Conservation (phyloP, 1,284 basidiomycete species). For the Xerocomus nothofagi region DNA sequence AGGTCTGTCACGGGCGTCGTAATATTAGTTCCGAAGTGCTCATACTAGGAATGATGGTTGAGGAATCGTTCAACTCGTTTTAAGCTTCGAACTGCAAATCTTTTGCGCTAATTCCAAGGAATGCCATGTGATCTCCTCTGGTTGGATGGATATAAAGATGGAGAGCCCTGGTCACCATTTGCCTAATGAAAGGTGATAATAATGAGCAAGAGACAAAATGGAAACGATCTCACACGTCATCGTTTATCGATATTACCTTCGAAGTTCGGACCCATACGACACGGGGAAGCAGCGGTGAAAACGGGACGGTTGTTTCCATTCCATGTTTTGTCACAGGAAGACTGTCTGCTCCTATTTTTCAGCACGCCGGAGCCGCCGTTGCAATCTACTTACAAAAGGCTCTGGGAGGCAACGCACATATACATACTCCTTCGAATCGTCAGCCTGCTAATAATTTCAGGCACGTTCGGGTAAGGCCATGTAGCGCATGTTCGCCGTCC, state of each 20-base stretch:
- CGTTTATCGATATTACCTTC: slow-evolving; percentile 1
- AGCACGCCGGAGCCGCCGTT: not conserved
- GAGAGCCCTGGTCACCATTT: not conserved
- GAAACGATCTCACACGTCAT: slow-evolving; percentile 3
- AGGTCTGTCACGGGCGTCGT: not conserved
- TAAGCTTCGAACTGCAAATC: not conserved
- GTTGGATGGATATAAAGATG: not conserved
- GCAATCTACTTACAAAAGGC: not conserved
- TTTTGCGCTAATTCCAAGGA: not conserved
- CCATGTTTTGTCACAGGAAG: not conserved
- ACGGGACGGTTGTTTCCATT: not conserved
- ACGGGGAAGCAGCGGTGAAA: not conserved
- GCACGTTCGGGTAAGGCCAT: not conserved
- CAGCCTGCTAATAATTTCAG: not conserved
- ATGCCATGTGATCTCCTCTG: not conserved
- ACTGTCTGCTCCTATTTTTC: not conserved
- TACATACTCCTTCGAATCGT: not conserved
- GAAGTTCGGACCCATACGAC: not conserved
- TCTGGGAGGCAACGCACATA: not conserved
- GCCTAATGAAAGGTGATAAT: not conserved
- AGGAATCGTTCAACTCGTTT: not conserved
- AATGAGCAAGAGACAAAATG: not conserved
- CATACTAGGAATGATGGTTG: not conserved
- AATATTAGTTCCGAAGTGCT: slow-evolving; percentile 1
- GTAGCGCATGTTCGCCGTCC: not conserved